Evolutionary conservation across 495 filamentous ascomycete species (phyloP).

Genomic region (Neurospora tetrasperma): DNA sequence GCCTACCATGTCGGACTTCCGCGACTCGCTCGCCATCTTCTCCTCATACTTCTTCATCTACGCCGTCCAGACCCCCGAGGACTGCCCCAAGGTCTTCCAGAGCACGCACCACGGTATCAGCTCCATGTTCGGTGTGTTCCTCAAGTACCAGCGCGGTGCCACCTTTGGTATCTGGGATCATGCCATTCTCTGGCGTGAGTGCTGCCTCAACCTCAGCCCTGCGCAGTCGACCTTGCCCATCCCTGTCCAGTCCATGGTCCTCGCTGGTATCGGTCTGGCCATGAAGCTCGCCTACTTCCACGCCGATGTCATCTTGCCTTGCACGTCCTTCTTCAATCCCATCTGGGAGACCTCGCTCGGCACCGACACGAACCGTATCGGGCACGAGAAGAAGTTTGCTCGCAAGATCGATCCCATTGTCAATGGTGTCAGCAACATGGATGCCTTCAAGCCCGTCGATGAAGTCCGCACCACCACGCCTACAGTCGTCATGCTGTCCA

Average conservation of each 20-base stretch:
- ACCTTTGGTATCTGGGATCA: constrained; percentile 62
- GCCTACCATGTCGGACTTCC: constrained; percentile 47
- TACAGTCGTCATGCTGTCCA: constrained; percentile 56
- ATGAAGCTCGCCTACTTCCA: constrained; percentile 38
- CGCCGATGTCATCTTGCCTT: constrained; percentile 54
- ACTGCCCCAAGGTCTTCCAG: constrained; percentile 56
- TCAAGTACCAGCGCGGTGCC: constrained; percentile 51
- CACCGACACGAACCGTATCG: constrained; percentile 45
- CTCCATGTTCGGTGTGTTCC: constrained; percentile 55
- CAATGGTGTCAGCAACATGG: constrained; percentile 58
- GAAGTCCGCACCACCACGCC: constrained; percentile 46
- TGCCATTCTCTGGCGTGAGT: constrained; percentile 56
- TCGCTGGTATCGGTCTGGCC: constrained; percentile 21
- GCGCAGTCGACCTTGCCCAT: constrained; percentile 14
- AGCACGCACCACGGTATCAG: constrained; percentile 56
- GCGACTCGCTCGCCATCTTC: constrained; percentile 50
- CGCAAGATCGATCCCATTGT: constrained; percentile 60
- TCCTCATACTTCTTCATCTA: constrained; percentile 61
- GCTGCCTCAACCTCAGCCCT: constrained; percentile 36
- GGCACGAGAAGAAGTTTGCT: constrained; percentile 48
- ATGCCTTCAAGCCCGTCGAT: constrained; percentile 49
- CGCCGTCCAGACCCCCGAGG: constrained; percentile 52
- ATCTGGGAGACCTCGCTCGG: constrained; percentile 60
- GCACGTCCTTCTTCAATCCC: constrained; percentile 58
- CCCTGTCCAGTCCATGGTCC: constrained; percentile 44